A percentile compares a stretch with the other conserved stretches of the same genome.
phyloP scores from a whole-genome alignment of 2,329 filamentous ascomycete species.

The Colletotrichum gloeosporioides region DNA sequence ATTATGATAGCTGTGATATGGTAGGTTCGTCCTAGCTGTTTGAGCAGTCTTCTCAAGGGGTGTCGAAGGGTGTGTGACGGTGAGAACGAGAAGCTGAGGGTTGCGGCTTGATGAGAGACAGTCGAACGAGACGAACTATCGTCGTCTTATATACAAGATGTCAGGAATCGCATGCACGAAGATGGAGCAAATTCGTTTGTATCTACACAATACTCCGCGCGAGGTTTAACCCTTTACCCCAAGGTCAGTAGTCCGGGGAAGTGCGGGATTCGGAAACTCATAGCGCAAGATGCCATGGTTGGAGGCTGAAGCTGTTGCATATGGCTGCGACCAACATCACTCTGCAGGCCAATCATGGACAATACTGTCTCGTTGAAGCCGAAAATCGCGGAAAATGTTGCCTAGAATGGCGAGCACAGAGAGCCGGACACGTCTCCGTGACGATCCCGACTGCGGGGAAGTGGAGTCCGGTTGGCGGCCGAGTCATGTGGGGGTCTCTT shows the following conservation, averaged over 20 bases:
- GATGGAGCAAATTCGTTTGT: background rate
- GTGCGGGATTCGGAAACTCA: background rate
- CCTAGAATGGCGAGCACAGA: background rate
- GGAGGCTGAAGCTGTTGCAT: constrained; percentile 2
- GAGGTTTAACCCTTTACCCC: background rate
- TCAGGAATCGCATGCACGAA: background rate
- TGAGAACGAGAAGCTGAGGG: background rate
- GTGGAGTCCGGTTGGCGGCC: background rate
- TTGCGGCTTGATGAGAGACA: background rate
- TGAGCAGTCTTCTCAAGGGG: background rate
- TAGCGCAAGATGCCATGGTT: background rate
- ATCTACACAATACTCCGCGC: no score
- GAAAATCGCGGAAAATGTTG: background rate
- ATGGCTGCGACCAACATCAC: background rate
- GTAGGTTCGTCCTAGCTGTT: rapidly evolving
- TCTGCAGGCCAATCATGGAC: background rate
- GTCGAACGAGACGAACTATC: background rate
- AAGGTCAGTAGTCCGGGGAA: background rate
- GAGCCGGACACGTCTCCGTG: background rate
- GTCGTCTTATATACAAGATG: background rate
- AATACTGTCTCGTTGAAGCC: background rate
- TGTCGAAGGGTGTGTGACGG: background rate
- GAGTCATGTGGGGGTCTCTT: background rate
- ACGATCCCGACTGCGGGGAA: constrained; percentile 12
- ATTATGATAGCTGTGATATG: background rate